Evolutionary conservation across 1,139 yeast genomes (phyloP), one percentile per base, ranked within the genome.

Genomic region (Debaryomyces subglobosus): DNA sequence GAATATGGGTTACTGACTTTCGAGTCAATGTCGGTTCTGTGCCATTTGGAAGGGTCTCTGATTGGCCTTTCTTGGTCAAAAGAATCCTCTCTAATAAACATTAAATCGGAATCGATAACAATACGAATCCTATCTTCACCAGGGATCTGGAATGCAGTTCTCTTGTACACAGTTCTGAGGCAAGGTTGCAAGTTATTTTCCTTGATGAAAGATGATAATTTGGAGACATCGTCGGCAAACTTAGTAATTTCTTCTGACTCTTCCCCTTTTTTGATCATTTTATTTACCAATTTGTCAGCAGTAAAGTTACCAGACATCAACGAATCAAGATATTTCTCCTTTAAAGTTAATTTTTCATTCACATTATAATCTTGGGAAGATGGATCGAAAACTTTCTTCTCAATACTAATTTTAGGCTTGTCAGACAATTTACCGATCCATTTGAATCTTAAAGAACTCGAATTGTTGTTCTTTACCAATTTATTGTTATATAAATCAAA

Each of bases 111-210:
- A 69, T 94, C 99, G 55, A 94, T 87, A 35, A 90, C 85, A 51
- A 92, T 85, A 65, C 97, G 84, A 43, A 92, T 86, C 60, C 91
- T 82, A 64, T 91, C 96, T 65, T 94, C 98, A 52, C 98, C 98
- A 1, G 99, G 99, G 57, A 94, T 92, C 73, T 94, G 97, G 76
- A 94, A 94, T 1, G 98, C 98, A 13, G 97, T 89, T 68, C 99
- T 82, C 40, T 90, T 89, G 69, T 89, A 91, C 40, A 86, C 81
- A 4, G 97, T 82, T 71, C 99, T 84, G 64, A 94, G 71, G 37
- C 89, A 83, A 13, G 99, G 99, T 67, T 89, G 88, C 54, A 94
- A 77, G 51, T 83, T 78, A 58, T 84, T 78, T 48, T 84, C 84
- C 40, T 71, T 67, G 53, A 94, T 85, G 61, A 86, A 89, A 9